Evolutionary conservation across 2,329 filamentous ascomycete species (phyloP).

Genomic region (Colletotrichum paranaense): DNA sequence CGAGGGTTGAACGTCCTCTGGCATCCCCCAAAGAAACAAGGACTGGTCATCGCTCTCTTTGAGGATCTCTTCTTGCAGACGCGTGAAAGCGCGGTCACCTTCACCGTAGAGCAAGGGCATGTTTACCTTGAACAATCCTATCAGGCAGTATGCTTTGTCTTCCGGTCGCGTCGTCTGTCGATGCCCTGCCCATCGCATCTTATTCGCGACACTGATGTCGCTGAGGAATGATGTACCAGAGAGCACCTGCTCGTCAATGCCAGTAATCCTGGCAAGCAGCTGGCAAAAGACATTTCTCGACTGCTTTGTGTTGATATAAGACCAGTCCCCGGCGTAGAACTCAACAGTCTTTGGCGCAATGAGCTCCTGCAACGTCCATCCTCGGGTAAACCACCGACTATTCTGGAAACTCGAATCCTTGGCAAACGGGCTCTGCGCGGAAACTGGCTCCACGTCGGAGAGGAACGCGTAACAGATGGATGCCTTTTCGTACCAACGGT

Average conservation of each 20-base stretch:
- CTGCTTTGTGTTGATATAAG: background rate
- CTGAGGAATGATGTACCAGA: slow-evolving; percentile 18
- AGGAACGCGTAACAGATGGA: slow-evolving; percentile 39
- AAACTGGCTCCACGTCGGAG: slow-evolving; percentile 47
- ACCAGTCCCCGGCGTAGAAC: slow-evolving; percentile 13
- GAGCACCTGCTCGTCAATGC: slow-evolving; percentile 10
- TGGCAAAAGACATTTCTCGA: background rate
- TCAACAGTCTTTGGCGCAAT: slow-evolving; percentile 2
- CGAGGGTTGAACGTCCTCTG: background rate
- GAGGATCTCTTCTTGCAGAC: slow-evolving; percentile 33
- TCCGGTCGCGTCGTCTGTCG: slow-evolving; percentile 39
- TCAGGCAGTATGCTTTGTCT: slow-evolving; percentile 42
- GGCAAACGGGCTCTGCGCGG: slow-evolving; percentile 75
- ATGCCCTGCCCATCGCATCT: slow-evolving; percentile 44
- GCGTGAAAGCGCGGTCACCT: slow-evolving; percentile 38
- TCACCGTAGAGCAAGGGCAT: slow-evolving; percentile 44
- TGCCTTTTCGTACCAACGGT: slow-evolving; percentile 37
- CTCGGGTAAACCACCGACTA: slow-evolving; percentile 19
- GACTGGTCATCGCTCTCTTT: slow-evolving; percentile 24
- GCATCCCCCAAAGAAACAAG: slow-evolving; percentile 13
- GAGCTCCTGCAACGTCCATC: slow-evolving; percentile 21
- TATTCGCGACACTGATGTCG: slow-evolving; percentile 38
- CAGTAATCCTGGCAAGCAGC: background rate
- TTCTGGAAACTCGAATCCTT: slow-evolving; percentile 47
- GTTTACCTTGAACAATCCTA: slow-evolving; percentile 43